Conservation (phyloP, 257 asterid genomes). For the Nicotiana sylvestris region DNA sequence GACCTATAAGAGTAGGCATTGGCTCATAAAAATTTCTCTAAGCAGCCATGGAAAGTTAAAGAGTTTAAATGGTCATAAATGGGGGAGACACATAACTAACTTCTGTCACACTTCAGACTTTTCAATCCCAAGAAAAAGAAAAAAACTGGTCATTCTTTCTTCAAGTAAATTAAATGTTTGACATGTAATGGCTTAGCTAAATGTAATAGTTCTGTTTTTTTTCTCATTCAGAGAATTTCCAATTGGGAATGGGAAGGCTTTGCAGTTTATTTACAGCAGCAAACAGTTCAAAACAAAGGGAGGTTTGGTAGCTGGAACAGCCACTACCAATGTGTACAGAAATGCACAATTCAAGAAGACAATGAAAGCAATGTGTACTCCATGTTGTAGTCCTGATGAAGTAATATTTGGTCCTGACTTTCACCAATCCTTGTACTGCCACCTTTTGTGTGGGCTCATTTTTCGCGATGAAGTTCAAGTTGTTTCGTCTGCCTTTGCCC, state of each 20-base stretch:
- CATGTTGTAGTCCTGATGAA: conserved; percentile 7
- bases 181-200: background rate
- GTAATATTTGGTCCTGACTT: conserved; percentile 14
- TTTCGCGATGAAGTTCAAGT: conserved; percentile 30
- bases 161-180: background rate
- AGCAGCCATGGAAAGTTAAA: background rate
- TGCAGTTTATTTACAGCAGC: conserved; percentile 79
- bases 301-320: conserved; percentile 75
- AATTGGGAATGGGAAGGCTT: conserved; percentile 58
- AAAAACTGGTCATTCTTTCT: background rate
- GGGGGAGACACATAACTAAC: background rate
- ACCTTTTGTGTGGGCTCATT: conserved; percentile 45
- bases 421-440: conserved; percentile 39
- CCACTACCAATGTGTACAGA: conserved; percentile 77
- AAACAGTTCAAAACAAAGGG: conserved; percentile 77
- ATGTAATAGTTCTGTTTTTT: background rate
- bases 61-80: background rate
- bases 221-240: conserved; percentile 52
- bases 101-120: background rate
- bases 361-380: conserved; percentile 67
- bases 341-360: conserved; percentile 61
- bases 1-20: no score
- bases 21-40: no score
- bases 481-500: conserved; percentile 37
- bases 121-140: background rate